phyloP scores from a whole-genome alignment of 768 basidiomycete genomes.

The Rhizopogon vinicolor region DNA sequence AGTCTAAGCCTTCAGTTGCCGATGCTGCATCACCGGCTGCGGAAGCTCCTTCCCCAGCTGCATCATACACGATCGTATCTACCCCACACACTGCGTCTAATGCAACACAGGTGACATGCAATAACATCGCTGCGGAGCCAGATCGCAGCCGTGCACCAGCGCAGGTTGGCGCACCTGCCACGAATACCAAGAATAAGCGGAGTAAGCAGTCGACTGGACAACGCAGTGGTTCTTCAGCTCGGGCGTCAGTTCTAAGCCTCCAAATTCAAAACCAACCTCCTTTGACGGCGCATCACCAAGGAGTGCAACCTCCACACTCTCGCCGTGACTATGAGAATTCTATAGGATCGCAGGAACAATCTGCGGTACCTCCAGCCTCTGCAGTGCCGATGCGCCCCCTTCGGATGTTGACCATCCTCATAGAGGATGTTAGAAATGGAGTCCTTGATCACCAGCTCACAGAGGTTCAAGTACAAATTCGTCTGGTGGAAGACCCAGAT shows the following conservation, averaged over 20 bases:
- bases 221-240: background rate
- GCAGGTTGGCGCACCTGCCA: background rate
- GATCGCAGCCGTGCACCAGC: background rate
- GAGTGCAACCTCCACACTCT: conserved; percentile 6
- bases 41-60: background rate
- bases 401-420: conserved; percentile 63
- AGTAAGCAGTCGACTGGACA: conserved; percentile 11
- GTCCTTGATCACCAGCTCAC: conserved; percentile 53
- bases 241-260: background rate
- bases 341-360: conserved; percentile 5
- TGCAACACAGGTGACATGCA: background rate
- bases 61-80: background rate
- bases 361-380: conserved; percentile 7
- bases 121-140: conserved; percentile 1
- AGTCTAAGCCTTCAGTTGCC: conserved; percentile 5
- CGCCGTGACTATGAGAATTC: conserved; percentile 7
- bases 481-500: conserved; percentile 37
- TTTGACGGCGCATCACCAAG: background rate
- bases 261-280: conserved; percentile 7
- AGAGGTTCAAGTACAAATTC: conserved; percentile 62
- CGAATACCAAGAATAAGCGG: conserved; percentile 4
- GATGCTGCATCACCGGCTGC: conserved; percentile 1
- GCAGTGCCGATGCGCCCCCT: conserved; percentile 17
- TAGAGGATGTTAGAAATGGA: conserved; percentile 55
- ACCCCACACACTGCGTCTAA: no score